A percentile compares a stretch with the other conserved stretches of the same genome.
Evolutionary conservation across 768 basidiomycete genomes (phyloP).

Genomic region (Peribolospora baueri): DNA sequence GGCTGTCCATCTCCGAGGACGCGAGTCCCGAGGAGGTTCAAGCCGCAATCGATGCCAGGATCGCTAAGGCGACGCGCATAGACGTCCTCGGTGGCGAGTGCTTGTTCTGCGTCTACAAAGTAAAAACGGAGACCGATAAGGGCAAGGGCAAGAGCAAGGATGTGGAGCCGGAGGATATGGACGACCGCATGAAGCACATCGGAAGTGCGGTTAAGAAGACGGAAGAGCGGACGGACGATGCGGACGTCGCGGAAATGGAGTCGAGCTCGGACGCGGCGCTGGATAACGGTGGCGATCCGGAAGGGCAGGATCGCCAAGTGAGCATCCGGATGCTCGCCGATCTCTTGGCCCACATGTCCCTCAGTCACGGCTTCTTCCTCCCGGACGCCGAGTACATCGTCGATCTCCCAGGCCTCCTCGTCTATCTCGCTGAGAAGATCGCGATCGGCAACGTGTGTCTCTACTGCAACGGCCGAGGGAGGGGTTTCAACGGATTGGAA

Average conservation of each 20-base stretch:
- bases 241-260: background rate
- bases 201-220: no score
- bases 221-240: constrained; percentile 5
- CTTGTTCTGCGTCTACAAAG: no score
- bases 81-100: no score
- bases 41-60: background rate
- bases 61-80: no score
- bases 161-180: background rate
- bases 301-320: background rate
- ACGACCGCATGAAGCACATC: background rate
- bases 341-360: constrained; percentile 69
- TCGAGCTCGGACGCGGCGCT: constrained; percentile 3
- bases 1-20: no score
- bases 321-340: constrained; percentile 31
- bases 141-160: background rate
- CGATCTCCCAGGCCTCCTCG: constrained; percentile 55
- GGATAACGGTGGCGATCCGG: no score
- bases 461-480: constrained; percentile 35
- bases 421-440: constrained; percentile 76
- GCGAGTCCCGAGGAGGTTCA: background rate
- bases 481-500: constrained; percentile 58
- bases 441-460: constrained; percentile 82
- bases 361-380: constrained; percentile 74
- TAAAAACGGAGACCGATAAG: background rate
- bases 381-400: constrained; percentile 78